Evolutionary conservation across 768 basidiomycete genomes (phyloP).

Genomic region (Panaeolus cyanescens): DNA sequence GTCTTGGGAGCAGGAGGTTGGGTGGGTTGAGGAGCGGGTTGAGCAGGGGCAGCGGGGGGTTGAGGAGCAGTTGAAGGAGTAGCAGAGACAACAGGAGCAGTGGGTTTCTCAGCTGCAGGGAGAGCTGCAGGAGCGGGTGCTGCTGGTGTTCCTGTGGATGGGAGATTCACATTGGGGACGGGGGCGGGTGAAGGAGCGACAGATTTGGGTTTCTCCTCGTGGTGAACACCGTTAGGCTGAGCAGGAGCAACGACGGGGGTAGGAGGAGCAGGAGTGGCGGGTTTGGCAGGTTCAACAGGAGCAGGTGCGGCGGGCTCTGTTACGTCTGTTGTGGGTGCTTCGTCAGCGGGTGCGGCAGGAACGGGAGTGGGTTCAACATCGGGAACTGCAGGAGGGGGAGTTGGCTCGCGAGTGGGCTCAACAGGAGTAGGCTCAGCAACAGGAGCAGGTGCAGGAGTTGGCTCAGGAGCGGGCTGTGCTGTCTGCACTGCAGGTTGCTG

Average conservation of each 20-base stretch:
- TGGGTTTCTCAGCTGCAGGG: slow-evolving; percentile 30
- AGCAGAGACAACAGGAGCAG: slow-evolving; percentile 29
- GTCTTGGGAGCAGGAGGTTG: slow-evolving; percentile 57
- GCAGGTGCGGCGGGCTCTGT: slow-evolving; percentile 31
- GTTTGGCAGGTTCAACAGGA: slow-evolving; percentile 23
- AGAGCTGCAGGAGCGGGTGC: slow-evolving; percentile 34
- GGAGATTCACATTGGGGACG: slow-evolving; percentile 11
- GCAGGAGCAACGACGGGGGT: slow-evolving; percentile 23
- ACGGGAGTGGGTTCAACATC: slow-evolving; percentile 30
- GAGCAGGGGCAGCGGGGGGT: slow-evolving; percentile 22
- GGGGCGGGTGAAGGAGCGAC: slow-evolving; percentile 23
- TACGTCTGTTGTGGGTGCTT: slow-evolving; percentile 43
- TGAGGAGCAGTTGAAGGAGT: slow-evolving; percentile 63
- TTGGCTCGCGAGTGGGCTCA: slow-evolving; percentile 37
- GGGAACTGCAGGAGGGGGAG: slow-evolving; percentile 39
- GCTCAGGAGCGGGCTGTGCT: slow-evolving; percentile 23
- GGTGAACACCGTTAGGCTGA: slow-evolving; percentile 37
- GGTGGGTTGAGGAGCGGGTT: slow-evolving; percentile 27
- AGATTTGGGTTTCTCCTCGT: slow-evolving; percentile 28
- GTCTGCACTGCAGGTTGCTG: slow-evolving; percentile 31
- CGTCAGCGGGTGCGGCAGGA: slow-evolving; percentile 33
- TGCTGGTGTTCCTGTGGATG: slow-evolving; percentile 22
- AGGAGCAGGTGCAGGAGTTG: slow-evolving; percentile 36
- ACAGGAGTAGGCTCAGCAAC: slow-evolving; percentile 29
- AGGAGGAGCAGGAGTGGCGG: slow-evolving; percentile 34